These are phyloP conservation scores for Penicillium janthinellum DNA, from an alignment of 2,329 filamentous ascomycete genomes.

Conservation along the genomic window DNA sequence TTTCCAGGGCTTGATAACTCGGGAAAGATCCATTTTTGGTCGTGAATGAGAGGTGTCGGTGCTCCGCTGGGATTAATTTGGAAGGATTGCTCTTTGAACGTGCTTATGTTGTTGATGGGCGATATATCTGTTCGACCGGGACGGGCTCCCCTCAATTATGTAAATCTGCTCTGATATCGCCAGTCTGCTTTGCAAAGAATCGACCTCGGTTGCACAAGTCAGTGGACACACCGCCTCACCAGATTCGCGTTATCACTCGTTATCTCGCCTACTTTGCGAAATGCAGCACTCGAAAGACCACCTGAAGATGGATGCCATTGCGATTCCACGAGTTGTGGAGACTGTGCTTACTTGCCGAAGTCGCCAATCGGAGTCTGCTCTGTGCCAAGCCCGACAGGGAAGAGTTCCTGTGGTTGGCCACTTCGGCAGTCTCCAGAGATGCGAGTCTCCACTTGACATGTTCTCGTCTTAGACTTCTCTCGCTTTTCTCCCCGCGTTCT, in stretches of 20 bases:
- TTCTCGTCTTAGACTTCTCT: constrained; percentile 1
- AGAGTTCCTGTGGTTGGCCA: constrained; percentile 2
- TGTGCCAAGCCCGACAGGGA: background rate
- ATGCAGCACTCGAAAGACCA: background rate
- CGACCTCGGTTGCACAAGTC: background rate
- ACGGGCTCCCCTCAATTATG: background rate
- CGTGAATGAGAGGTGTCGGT: background rate
- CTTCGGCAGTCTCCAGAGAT: constrained; percentile 4
- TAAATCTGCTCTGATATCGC: background rate
- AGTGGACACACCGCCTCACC: background rate
- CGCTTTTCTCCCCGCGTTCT: constrained; percentile 7
- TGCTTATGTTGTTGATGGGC: no score
- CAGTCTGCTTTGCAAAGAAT: background rate
- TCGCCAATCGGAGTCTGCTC: background rate
- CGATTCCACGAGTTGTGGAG: background rate
- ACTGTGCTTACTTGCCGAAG: background rate
- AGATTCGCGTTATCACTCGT: background rate
- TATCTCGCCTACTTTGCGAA: no score
- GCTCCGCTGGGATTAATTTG: no score
- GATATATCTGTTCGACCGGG: background rate
- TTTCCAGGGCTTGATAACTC: constrained; percentile 24
- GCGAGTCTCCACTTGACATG: background rate
- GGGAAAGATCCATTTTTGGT: constrained; percentile 18
- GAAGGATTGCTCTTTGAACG: no score
- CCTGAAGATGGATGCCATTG: background rate